Evolutionary conservation across 1,284 basidiomycete genomes (phyloP).

Genomic region (Leucoagaricus sp.): DNA sequence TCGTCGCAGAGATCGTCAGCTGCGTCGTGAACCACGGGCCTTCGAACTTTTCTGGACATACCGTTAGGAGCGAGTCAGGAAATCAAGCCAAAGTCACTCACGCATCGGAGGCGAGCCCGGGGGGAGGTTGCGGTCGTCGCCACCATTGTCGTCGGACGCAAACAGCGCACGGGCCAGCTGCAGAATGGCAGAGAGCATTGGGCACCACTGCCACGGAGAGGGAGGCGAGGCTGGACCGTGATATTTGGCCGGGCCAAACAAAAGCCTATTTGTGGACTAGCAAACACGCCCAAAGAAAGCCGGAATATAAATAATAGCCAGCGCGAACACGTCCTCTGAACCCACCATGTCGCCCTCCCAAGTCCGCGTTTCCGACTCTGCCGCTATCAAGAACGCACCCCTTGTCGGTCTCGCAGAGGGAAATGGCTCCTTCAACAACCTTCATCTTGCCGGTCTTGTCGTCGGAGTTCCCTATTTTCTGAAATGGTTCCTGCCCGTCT

Average conservation of each 20-base stretch:
- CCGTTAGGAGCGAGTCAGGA: conserved; percentile 20
- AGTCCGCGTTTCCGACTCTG: conserved; percentile 60
- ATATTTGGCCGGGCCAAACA: conserved; percentile 16
- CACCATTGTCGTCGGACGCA: conserved; percentile 18
- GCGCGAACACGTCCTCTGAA: not conserved
- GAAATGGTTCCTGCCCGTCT: conserved; percentile 76
- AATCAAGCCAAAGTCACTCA: conserved; percentile 19
- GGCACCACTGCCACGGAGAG: no score
- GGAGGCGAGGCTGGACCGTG: not conserved
- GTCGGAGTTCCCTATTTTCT: conserved; percentile 80
- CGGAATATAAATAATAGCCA: not conserved
- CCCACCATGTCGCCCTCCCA: conserved; percentile 40
- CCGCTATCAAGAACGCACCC: conserved; percentile 83
- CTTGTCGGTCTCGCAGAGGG: conserved; percentile 85
- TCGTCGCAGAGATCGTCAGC: conserved; percentile 72
- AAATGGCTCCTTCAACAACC: conserved; percentile 81
- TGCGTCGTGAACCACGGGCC: conserved; percentile 96
- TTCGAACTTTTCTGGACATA: conserved; percentile 62
- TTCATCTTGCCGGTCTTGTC: conserved; percentile 77
- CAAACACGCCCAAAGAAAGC: no score
- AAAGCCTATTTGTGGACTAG: no score
- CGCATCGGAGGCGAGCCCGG: conserved; percentile 37
- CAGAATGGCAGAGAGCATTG: no score
- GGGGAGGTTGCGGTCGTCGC: conserved; percentile 26
- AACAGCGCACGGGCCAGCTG: no score